Evolutionary conservation across 2,329 filamentous ascomycete species (phyloP).

Genomic region (Trichophyton verrucosum): DNA sequence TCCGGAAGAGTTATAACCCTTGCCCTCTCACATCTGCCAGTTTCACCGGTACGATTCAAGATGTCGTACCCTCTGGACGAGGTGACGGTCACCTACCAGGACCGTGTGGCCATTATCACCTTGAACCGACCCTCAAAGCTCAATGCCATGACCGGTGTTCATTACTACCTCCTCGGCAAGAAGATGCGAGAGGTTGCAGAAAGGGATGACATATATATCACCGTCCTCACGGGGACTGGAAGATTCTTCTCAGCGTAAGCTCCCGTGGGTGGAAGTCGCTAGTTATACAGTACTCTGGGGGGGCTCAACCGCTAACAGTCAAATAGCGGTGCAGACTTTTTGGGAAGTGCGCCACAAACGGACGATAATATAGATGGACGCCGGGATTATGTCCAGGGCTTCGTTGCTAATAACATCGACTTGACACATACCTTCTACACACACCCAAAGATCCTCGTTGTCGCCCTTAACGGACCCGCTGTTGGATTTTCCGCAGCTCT

Average conservation of each 20-base stretch:
- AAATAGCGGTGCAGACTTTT: slow-evolving; percentile 65
- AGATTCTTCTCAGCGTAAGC: slow-evolving; percentile 72
- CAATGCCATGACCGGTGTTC: slow-evolving; percentile 59
- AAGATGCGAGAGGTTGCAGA: slow-evolving; percentile 64
- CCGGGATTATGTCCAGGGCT: slow-evolving; percentile 53
- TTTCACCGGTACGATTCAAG: background rate
- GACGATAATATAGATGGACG: slow-evolving; percentile 33
- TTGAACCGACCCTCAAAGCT: slow-evolving; percentile 78
- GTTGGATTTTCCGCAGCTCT: slow-evolving; percentile 80
- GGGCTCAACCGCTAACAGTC: too few species aligned
- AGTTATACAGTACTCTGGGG: too few species aligned
- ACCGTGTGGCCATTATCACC: slow-evolving; percentile 68
- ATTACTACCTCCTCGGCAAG: slow-evolving; percentile 66
- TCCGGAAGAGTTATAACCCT: background rate
- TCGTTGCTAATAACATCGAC: slow-evolving; percentile 80
- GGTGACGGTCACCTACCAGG: slow-evolving; percentile 51
- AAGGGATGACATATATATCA: slow-evolving; percentile 70
- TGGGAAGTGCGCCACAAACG: slow-evolving; percentile 37
- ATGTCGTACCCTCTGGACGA: slow-evolving; percentile 20
- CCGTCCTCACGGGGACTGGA: slow-evolving; percentile 70
- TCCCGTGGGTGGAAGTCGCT: too few species aligned
- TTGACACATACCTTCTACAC: slow-evolving; percentile 80
- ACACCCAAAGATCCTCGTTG: slow-evolving; percentile 86
- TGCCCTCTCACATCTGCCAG: background rate
- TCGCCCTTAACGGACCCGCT: slow-evolving; percentile 81